phyloP scores from a whole-genome alignment of 108 stramenopile genomes.

The Fragilariopsis cylindrus region DNA sequence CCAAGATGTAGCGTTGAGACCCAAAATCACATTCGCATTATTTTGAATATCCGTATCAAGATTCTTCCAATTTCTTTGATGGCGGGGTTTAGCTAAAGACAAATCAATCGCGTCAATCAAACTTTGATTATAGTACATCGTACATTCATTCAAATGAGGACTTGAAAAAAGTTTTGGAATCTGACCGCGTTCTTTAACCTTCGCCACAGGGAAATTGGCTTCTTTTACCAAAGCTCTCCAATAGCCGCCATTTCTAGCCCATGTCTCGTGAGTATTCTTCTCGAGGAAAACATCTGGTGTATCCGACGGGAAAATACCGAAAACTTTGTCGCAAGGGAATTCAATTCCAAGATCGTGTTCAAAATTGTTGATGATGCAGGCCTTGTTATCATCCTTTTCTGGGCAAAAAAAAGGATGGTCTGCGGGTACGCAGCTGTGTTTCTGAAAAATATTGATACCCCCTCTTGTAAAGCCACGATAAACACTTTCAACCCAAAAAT shows the following conservation, averaged over 20 bases:
- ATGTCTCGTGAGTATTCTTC: neutral
- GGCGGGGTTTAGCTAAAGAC: neutral
- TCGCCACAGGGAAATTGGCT: neutral
- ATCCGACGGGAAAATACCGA: conserved; percentile 6
- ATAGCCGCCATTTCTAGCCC: neutral
- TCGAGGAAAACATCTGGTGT: neutral
- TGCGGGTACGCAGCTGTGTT: conserved; percentile 3
- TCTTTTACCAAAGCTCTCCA: neutral
- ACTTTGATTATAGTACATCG: neutral
- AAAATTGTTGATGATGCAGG: conserved; percentile 17
- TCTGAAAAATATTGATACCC: conserved; percentile 3
- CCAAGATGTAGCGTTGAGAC: neutral
- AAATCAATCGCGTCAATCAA: neutral
- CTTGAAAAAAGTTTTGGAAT: neutral
- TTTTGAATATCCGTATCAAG: neutral
- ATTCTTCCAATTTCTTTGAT: neutral
- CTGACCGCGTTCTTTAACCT: conserved; percentile 4
- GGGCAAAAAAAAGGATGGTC: conserved; percentile 8
- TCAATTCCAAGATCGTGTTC: neutral
- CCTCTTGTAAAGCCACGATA: conserved; percentile 7
- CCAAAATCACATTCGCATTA: neutral
- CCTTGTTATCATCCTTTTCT: neutral
- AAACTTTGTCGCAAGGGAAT: conserved; percentile 2
- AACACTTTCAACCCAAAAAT: conserved; percentile 23
- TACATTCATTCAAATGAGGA: neutral